Percentiles rank a stretch among this genome's conserved stretches.
Conservation (phyloP, 2,329 filamentous ascomycete species). For the Amylocarpus encephaloides region DNA sequence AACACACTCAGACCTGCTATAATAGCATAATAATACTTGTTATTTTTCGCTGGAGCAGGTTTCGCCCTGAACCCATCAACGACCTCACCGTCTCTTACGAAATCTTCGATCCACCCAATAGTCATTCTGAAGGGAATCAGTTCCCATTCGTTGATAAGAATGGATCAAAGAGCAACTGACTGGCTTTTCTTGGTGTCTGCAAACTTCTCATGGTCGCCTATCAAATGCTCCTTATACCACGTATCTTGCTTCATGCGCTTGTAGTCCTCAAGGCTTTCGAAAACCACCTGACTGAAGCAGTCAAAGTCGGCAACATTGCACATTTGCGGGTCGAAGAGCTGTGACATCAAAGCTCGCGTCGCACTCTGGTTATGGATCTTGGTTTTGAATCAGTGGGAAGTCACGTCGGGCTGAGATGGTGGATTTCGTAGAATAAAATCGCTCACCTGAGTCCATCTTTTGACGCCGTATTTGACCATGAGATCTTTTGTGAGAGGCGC, state of each 20-base stretch:
- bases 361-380: slow-evolving; percentile 38
- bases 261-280: slow-evolving; percentile 40
- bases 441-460: slow-evolving; percentile 39
- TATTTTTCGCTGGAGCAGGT: too few species aligned
- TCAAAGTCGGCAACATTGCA: slow-evolving; percentile 44
- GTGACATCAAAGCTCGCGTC: slow-evolving; percentile 36
- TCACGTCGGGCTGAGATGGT: too few species aligned
- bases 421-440: too few species aligned
- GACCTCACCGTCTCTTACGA: neutral
- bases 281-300: slow-evolving; percentile 44
- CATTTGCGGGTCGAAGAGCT: slow-evolving; percentile 41
- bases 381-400: neutral
- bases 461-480: slow-evolving; percentile 44
- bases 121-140: slow-evolving; percentile 38
- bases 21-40: too few species aligned
- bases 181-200: slow-evolving; percentile 41
- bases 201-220: slow-evolving; percentile 43
- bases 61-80: neutral
- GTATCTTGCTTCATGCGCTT: slow-evolving; percentile 43
- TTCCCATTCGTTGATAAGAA: too few species aligned
- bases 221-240: slow-evolving; percentile 40
- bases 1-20: too few species aligned
- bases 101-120: neutral
- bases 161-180: neutral
- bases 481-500: slow-evolving; percentile 42